A percentile compares a stretch with the other conserved stretches of the same genome.
Conservation (phyloP, 257 asterid species). For the Solanum piurae region DNA sequence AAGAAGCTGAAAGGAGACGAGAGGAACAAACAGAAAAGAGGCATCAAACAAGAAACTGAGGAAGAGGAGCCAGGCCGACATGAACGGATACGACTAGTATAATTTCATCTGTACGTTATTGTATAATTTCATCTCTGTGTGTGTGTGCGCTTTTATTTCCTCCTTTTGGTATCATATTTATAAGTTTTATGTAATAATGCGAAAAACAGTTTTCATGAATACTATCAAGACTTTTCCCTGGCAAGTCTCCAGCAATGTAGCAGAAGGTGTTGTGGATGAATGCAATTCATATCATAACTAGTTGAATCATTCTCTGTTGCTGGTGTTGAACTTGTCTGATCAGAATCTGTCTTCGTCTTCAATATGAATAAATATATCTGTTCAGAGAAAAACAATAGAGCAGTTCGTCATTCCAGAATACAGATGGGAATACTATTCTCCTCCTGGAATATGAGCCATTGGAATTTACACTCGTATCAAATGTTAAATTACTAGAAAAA, state of each 20-base stretch:
- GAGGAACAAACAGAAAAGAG: background rate
- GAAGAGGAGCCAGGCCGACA: background rate
- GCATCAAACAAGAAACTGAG: slow-evolving; percentile 6
- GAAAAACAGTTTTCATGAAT: background rate
- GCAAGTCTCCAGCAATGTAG: background rate
- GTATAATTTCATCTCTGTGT: background rate
- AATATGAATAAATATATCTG: no score
- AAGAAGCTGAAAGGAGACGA: background rate
- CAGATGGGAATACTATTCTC: background rate
- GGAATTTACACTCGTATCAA: no score
- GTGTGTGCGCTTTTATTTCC: no score
- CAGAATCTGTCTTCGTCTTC: background rate
- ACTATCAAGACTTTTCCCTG: background rate
- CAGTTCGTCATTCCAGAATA: background rate
- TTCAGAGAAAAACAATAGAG: no score
- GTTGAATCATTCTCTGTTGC: background rate
- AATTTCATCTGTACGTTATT: background rate
- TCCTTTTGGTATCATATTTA: background rate
- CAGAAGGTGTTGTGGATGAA: background rate
- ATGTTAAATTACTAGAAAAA: background rate
- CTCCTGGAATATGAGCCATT: no score
- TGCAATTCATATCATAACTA: background rate
- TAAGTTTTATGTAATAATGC: background rate
- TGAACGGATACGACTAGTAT: no score
- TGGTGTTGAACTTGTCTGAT: background rate